These are phyloP conservation scores for Tripterygium wilfordii DNA, from an alignment of 177 flowering plant genomes.

Conservation along the genomic window DNA sequence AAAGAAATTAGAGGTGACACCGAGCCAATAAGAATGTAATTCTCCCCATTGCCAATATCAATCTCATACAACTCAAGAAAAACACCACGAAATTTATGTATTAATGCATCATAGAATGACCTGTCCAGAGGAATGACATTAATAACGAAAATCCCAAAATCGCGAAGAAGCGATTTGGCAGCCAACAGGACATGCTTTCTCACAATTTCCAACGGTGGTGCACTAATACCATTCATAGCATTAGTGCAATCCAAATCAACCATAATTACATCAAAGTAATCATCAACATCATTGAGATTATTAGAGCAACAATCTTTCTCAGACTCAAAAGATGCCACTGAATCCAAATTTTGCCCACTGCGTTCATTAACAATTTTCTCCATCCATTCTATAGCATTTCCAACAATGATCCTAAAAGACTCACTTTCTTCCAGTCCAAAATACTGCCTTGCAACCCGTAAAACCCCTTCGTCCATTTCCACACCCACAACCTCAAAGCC, in stretches of 20 bases:
- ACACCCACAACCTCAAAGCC: slow-evolving; percentile 76
- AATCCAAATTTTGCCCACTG: background rate
- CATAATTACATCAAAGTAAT: slow-evolving; percentile 59
- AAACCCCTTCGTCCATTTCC: slow-evolving; percentile 61
- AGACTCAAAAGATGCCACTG: no score
- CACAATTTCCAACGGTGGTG: slow-evolving; percentile 76
- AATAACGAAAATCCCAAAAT: slow-evolving; percentile 52
- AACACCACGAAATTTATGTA: slow-evolving; percentile 31
- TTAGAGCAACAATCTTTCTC: no score
- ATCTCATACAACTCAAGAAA: slow-evolving; percentile 70
- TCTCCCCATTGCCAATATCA: slow-evolving; percentile 73
- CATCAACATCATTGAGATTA: slow-evolving; percentile 2
- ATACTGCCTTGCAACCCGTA: slow-evolving; percentile 45
- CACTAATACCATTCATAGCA: slow-evolving; percentile 44
- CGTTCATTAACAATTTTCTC: slow-evolving; percentile 19
- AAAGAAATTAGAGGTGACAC: slow-evolving; percentile 19
- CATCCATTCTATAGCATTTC: slow-evolving; percentile 59
- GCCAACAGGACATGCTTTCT: slow-evolving; percentile 40
- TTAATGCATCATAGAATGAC: slow-evolving; percentile 37
- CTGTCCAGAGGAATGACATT: slow-evolving; percentile 58
- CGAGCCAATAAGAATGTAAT: slow-evolving; percentile 67
- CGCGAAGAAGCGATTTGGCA: slow-evolving; percentile 36
- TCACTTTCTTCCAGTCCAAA: slow-evolving; percentile 62
- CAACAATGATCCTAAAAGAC: slow-evolving; percentile 33
- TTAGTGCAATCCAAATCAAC: slow-evolving; percentile 85